Conservation (phyloP, 306 rosid species). For the Gastrolobium bilobum region DNA sequence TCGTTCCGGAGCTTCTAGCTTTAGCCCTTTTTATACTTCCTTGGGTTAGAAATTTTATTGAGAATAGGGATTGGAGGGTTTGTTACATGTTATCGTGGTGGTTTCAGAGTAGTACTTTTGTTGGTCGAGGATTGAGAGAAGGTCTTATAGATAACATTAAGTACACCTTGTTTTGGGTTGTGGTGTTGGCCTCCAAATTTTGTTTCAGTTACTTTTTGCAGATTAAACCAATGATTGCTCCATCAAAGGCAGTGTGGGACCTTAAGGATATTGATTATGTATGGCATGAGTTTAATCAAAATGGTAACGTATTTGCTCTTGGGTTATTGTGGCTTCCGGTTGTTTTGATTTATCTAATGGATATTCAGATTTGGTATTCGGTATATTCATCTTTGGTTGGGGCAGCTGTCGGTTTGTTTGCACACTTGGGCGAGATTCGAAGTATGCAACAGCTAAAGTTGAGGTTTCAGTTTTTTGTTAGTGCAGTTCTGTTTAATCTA, state of each 20-base stretch:
- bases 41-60: slow-evolving; percentile 82
- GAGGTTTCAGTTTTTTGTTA: slow-evolving; percentile 94
- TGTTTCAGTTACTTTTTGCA: slow-evolving; percentile 85
- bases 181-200: slow-evolving; percentile 80
- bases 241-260: slow-evolving; percentile 65
- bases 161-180: slow-evolving; percentile 79
- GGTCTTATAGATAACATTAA: slow-evolving; percentile 77
- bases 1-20: slow-evolving; percentile 78
- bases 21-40: slow-evolving; percentile 73
- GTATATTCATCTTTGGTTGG: slow-evolving; percentile 93
- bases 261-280: slow-evolving; percentile 55
- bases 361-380: slow-evolving; percentile 92
- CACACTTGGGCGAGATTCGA: slow-evolving; percentile 94
- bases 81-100: slow-evolving; percentile 78
- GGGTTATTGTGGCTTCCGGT: slow-evolving; percentile 89
- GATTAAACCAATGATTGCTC: slow-evolving; percentile 83
- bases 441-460: slow-evolving; percentile 79
- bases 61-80: slow-evolving; percentile 75
- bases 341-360: slow-evolving; percentile 87
- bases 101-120: slow-evolving; percentile 80
- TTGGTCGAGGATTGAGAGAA: slow-evolving; percentile 95
- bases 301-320: slow-evolving; percentile 61
- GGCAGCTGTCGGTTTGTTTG: slow-evolving; percentile 81
- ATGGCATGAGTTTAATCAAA: slow-evolving; percentile 65
- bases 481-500: slow-evolving; percentile 87